phyloP scores from a whole-genome alignment of 257 asterid species.

The Haberlea rhodopensis region DNA sequence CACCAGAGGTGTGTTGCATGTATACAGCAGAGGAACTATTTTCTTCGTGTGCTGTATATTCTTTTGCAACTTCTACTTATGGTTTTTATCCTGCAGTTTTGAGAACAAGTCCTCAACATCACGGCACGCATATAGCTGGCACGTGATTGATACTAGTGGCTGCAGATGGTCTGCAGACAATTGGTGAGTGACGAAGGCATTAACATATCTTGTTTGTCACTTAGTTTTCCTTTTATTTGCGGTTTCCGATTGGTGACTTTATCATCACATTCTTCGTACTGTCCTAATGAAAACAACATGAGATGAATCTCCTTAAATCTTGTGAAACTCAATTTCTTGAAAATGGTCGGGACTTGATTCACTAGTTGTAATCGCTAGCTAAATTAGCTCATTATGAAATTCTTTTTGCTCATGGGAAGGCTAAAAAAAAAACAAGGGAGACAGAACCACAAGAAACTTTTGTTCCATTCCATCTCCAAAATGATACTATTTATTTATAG shows the following conservation, averaged over 20 bases:
- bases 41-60: background rate
- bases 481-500: too few relatives aligned
- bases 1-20: conserved; percentile 61
- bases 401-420: too few relatives aligned
- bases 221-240: background rate
- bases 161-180: conserved; percentile 86
- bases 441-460: too few relatives aligned
- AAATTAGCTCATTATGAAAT: too few relatives aligned
- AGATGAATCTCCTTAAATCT: background rate
- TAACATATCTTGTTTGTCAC: background rate
- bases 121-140: conserved; percentile 88
- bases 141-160: conserved; percentile 80
- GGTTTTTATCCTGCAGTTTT: conserved; percentile 43
- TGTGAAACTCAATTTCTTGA: background rate
- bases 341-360: too few relatives aligned
- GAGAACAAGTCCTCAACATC: conserved; percentile 79
- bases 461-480: too few relatives aligned
- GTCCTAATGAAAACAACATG: background rate
- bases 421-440: too few relatives aligned
- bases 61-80: background rate
- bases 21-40: background rate
- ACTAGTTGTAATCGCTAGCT: too few relatives aligned
- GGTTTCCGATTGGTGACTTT: background rate
- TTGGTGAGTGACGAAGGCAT: conserved; percentile 50
- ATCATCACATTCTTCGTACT: background rate